A percentile compares a stretch with the other conserved stretches of the same genome.
Conservation (phyloP, 2,329 filamentous ascomycete genomes). For the Ophiosphaerella korrae region DNA sequence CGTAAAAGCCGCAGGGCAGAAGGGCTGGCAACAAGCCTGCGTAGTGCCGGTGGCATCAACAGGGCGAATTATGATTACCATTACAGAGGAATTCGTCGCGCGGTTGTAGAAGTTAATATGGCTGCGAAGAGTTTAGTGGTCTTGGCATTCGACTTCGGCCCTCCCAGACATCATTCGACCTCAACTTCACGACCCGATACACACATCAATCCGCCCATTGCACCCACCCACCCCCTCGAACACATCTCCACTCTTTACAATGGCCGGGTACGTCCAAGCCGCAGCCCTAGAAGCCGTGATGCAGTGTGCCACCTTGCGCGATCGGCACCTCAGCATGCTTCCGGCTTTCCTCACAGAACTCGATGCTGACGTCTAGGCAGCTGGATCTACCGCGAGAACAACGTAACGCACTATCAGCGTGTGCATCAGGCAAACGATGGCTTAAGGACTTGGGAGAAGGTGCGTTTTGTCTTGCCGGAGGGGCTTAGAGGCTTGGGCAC, state of each 20-base stretch:
- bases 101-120: constrained; percentile 13
- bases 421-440: constrained; percentile 76
- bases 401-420: constrained; percentile 75
- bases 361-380: constrained; percentile 39
- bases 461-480: constrained; percentile 54
- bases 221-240: constrained; percentile 30
- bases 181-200: constrained; percentile 33
- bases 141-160: constrained; percentile 19
- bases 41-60: constrained; percentile 53
- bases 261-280: constrained; percentile 48
- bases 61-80: constrained; percentile 20
- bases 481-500: constrained; percentile 6
- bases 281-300: constrained; percentile 14
- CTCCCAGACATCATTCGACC: constrained; percentile 35
- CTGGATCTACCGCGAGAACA: constrained; percentile 73
- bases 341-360: constrained; percentile 16
- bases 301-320: constrained; percentile 13
- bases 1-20: constrained; percentile 49
- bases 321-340: constrained; percentile 12
- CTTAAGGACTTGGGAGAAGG: constrained; percentile 77
- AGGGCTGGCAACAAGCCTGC: constrained; percentile 53
- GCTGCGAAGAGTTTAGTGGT: constrained; percentile 22
- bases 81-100: constrained; percentile 6
- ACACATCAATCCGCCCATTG: constrained; percentile 42
- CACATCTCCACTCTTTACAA: constrained; percentile 47